Percentiles rank a stretch among this genome's conserved stretches.
Conservation (phyloP, 75 land plant genomes). For the Pinus albicaulis region DNA sequence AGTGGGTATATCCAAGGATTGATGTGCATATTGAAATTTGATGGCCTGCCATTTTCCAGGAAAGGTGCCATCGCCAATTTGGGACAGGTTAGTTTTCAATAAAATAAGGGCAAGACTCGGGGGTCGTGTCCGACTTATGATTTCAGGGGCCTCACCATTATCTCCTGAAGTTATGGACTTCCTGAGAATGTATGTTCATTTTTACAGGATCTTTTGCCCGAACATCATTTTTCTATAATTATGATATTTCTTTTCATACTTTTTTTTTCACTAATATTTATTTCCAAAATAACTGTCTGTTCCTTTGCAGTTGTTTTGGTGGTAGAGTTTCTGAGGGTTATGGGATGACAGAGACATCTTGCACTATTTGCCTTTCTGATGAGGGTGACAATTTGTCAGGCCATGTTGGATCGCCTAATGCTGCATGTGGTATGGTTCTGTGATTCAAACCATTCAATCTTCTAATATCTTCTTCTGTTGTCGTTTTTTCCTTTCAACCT, state of each 20-base stretch:
- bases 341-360: conserved; percentile 99
- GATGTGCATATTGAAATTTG: neutral
- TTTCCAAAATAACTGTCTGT: conserved; percentile 3
- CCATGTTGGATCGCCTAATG: conserved; percentile 97
- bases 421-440: conserved; percentile 72
- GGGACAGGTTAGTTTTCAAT: conserved; percentile 97
- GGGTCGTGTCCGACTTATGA: conserved; percentile 80
- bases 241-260: neutral
- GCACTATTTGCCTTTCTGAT: conserved; percentile 60
- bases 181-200: conserved; percentile 73
- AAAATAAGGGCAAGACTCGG: conserved; percentile 91
- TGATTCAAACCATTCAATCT: conserved; percentile 9
- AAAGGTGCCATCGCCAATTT: conserved; percentile 87
- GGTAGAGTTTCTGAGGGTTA: conserved; percentile 86
- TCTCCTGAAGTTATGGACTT: conserved; percentile 97
- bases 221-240: neutral
- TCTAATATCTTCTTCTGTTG: neutral
- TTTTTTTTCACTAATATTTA: neutral
- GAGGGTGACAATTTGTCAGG: conserved; percentile 78
- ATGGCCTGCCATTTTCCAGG: conserved; percentile 31
- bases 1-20: neutral
- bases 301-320: conserved; percentile 84
- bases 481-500: neutral
- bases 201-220: neutral
- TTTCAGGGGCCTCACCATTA: conserved; percentile 97